Base-by-base conservation (phyloP, 2,329 filamentous ascomycete species). In the Parastagonospora nodorum region DNA sequence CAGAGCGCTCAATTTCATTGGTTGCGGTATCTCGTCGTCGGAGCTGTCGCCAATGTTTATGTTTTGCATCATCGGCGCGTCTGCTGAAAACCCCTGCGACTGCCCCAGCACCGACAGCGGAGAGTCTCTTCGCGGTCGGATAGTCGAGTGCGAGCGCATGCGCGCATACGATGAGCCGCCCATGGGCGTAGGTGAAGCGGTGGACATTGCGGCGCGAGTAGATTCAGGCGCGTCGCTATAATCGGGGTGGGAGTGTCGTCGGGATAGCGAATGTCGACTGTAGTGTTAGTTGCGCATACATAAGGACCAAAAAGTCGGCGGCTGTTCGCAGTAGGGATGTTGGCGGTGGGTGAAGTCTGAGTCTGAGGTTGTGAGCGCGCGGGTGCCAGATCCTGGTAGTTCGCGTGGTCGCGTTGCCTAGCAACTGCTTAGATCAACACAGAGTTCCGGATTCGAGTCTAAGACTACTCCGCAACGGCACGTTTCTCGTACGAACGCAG, bases 1-100 rank as follows among this genome's bases (percentile, higher is more conserved):
- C 60, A 94, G 84, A 64, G 92, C 92, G 71, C 92, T 97, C 71
- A 97, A 88, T 77, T 94, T 95, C 84, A 94, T 91, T 64, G 92
- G 92, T 45, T 77, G 67, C 61, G 90, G 88, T 27, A 95, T 90
- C 75, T 97, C 93, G 67, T 97, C 93, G 75, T 97, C 93, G 19
- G 92, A 96, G 78, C 90, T 96, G 69, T 96, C 92, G 63, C 90
- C 87, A 60, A 87, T 77, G 65, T 77, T 69, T 57, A 80, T 78
- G 58, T 75, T 76, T 61, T 78, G 77, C 66, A 78, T 73, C 72
- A 75, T 75, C 14, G 74, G 74, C 56, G 73, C 76, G 53, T 78
- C 68, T 27, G 77, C 71, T 16, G 73, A 69, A 58, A 79, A 79
- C 55, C 77, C 78, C 57, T 77, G 71, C 16, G 74, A 75, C 40